Percentiles rank a stretch among this genome's conserved stretches.
These are phyloP conservation scores for Citrus mangshanensis DNA, from an alignment of 345 rosid species.

Conservation along the genomic window DNA sequence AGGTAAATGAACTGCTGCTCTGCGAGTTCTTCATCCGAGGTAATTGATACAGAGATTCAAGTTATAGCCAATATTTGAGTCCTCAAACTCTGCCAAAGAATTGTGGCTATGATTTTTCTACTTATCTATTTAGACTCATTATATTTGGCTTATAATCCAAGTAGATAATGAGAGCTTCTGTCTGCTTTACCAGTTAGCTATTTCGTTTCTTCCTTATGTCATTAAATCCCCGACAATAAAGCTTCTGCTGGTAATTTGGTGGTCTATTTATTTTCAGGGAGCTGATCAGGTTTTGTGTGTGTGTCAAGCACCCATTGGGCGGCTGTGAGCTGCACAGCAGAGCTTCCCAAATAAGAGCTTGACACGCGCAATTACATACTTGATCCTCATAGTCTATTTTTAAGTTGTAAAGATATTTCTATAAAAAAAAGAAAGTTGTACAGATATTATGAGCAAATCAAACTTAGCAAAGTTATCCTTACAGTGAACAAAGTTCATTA, in stretches of 20 bases:
- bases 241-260: not conserved
- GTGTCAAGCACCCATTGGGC: no score
- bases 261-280: not conserved
- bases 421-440: no score
- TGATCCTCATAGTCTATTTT: no score
- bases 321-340: no score
- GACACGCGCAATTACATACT: no score
- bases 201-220: not conserved
- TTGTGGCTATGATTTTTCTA: not conserved
- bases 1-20: constrained; percentile 19
- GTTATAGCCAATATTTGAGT: not conserved
- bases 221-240: not conserved
- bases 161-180: not conserved
- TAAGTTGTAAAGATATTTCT: no score
- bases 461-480: not conserved
- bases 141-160: not conserved
- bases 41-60: not conserved
- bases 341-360: no score
- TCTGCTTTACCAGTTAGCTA: not conserved
- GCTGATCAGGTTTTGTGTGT: not conserved
- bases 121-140: not conserved
- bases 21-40: not conserved
- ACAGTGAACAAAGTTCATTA: no score
- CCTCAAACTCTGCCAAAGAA: not conserved
- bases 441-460: not conserved